Evolutionary conservation across 2,329 filamentous ascomycete genomes (phyloP), one percentile per base, ranked within the genome.

Genomic region (Hypoxylon sp.): DNA sequence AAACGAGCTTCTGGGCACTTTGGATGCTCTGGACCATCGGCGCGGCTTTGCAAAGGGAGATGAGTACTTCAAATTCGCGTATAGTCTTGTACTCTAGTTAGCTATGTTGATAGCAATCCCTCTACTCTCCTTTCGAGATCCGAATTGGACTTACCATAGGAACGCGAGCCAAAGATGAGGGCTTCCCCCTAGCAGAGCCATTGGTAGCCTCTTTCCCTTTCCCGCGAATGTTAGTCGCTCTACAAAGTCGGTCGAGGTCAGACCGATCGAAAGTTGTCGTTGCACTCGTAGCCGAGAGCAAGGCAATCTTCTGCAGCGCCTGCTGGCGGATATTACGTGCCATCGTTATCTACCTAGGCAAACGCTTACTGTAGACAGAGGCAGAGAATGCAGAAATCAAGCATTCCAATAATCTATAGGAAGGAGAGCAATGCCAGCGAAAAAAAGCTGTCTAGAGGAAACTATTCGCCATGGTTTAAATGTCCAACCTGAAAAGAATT

Each of bases 21-120:
- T 90, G 83, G 30, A 76, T 71, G 34, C 84, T 86, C 42, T 86
- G 80, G 17, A 97, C 79, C 16, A 84, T 81, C 3, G 91, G 88
- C 3, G 92, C 90, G 43, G 93, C 90, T 73, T 92, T 93, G 77
- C 93, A 97, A 17, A 99, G 79, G 31, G 94, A 91, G 17, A 97
- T 75, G 17, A 99, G 80, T 43, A 96, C 89, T 71, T 99, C 93
- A 62, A 96, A 87, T 77, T 99, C 95, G 65, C 90, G 87, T 44
- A 92, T 84, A 43, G 87, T 90, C 91, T 95, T 68, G 15, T 35
- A 46, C 4, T 46, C 35, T 27, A 57, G 32, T 65, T 48, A 66
- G 63, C 42, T 50, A 55, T 23, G 15, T 15, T 13, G 19, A 25
- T 7, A 23, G 12, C 4, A 12, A 9, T 42, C 21, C 26, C 20